phyloP scores from a whole-genome alignment of 495 filamentous ascomycete genomes.

The Hypoxylon lienhwacheense region DNA sequence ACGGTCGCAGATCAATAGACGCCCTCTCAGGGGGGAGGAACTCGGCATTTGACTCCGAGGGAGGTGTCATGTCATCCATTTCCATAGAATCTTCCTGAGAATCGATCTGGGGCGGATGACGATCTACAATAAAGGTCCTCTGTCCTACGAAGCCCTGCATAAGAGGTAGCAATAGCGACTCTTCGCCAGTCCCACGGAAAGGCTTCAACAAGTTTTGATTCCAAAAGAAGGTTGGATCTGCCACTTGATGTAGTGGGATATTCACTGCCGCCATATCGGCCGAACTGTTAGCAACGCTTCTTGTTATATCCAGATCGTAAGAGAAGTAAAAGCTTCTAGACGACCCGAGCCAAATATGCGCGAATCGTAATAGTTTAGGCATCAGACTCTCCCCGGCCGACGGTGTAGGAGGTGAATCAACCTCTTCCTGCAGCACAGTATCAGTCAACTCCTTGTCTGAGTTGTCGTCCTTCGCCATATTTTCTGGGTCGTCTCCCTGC shows the following conservation, averaged over 20 bases:
- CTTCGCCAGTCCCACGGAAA: conserved; percentile 70
- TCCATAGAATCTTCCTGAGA: conserved; percentile 48
- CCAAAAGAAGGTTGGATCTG: conserved; percentile 90
- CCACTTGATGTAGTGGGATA: conserved; percentile 67
- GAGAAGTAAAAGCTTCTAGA: conserved; percentile 88
- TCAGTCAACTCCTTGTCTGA: conserved; percentile 37
- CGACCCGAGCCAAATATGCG: conserved; percentile 73
- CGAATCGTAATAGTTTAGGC: conserved; percentile 81
- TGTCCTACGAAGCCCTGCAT: conserved; percentile 97
- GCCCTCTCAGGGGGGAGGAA: conserved; percentile 21
- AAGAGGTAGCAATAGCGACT: conserved; percentile 72
- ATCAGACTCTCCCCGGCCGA: conserved; percentile 56
- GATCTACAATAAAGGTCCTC: conserved; percentile 68
- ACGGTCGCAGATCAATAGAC: conserved; percentile 38
- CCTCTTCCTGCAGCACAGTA: conserved; percentile 38
- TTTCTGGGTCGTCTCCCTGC: conserved; percentile 7
- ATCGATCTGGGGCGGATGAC: conserved; percentile 48
- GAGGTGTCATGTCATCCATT: conserved; percentile 40
- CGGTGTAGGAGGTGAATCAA: conserved; percentile 28
- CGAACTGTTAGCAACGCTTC: conserved; percentile 57
- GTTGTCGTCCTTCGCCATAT: conserved; percentile 10
- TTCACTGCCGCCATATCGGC: conserved; percentile 38
- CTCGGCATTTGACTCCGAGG: conserved; percentile 11
- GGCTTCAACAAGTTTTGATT: conserved; percentile 73
- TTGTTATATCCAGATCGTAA: conserved; percentile 88